Base-by-base conservation (phyloP, 2,329 filamentous ascomycete species). In the Alternaria infectoria region DNA sequence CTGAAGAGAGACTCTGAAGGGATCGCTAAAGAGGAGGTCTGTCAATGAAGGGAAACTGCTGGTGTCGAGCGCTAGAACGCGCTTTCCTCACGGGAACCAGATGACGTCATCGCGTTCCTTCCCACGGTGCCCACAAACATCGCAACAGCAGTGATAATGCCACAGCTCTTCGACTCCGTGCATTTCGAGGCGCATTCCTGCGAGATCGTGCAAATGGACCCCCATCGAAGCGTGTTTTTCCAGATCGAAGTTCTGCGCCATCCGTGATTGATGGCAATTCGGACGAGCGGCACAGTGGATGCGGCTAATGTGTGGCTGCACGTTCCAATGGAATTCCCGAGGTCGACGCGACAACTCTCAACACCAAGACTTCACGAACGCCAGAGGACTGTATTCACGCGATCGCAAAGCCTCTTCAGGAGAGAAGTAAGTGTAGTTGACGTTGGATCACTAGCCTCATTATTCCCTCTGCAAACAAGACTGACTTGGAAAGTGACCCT, bases 271-370 rank as follows among this genome's bases (percentile, higher is more conserved):
- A 25, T 17, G 13, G 21, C 2, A 19, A 17, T 21, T 56, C 58
- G 52, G 52, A 26, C 25, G 52, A 50, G 11, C 57, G 57, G 57
- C 40, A 47, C n/a, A 25, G 44, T 25, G 55, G 44, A n/a, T 40
- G 12, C 28, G 28, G 28, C 30, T 40, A 49, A 43, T 40, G 12
- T 40, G 28, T 36, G 55, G 45, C 44, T 57, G 28, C 26, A 6
- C n/a, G 54, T 28, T 21, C 44, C 54, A 23, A 2, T n/a, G 17
- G 5, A 32, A 57, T 49, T 40, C 44, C 44, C 54, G 54, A 57
- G 54, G 43, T 47, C 47, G 2, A 40, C 36, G 8, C 26, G 19
- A 8, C 19, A 49, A 6, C 17, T 51, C 11, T 8, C 3, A 51
- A 51, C 30, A 51, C 19, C 17, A 51, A 28, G 32, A 36, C 49